Evolutionary conservation across 2,329 filamentous ascomycete species (phyloP).

Genomic region (Monilinia laxa): DNA sequence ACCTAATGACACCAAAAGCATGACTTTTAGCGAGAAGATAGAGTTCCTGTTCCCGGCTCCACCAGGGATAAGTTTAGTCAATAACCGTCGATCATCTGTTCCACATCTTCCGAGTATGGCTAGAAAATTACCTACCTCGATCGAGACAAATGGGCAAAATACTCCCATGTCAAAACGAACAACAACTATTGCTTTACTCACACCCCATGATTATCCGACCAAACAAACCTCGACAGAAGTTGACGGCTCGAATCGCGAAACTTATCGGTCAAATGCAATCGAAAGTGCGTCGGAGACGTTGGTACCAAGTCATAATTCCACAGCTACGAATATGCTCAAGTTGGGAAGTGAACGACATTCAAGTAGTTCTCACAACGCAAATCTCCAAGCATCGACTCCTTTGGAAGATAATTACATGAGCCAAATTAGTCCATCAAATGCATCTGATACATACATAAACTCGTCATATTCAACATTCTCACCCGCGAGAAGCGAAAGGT

Average conservation of each 20-base stretch:
- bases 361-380: neutral
- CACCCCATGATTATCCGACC: slow-evolving; percentile 18
- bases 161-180: slow-evolving; percentile 33
- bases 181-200: slow-evolving; percentile 36
- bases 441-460: slow-evolving; percentile 49
- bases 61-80: slow-evolving; percentile 36
- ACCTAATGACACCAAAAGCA: slow-evolving; percentile 56
- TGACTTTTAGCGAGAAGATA: slow-evolving; percentile 60
- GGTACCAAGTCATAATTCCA: slow-evolving; percentile 3
- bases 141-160: slow-evolving; percentile 33
- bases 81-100: slow-evolving; percentile 45
- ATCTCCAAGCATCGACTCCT: slow-evolving; percentile 33
- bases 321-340: slow-evolving; percentile 29
- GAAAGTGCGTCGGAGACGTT: slow-evolving; percentile 2
- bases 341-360: slow-evolving; percentile 35
- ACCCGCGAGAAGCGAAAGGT: slow-evolving; percentile 43
- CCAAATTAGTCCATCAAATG: slow-evolving; percentile 42
- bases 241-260: slow-evolving; percentile 16
- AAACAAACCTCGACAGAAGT: slow-evolving; percentile 14
- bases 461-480: slow-evolving; percentile 52
- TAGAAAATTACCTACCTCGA: slow-evolving; percentile 18
- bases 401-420: slow-evolving; percentile 36
- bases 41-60: slow-evolving; percentile 49
- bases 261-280: slow-evolving; percentile 37
- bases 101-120: slow-evolving; percentile 45